These are phyloP conservation scores for Coriaria nepalensis DNA, from an alignment of 306 rosid species.

Conservation along the genomic window DNA sequence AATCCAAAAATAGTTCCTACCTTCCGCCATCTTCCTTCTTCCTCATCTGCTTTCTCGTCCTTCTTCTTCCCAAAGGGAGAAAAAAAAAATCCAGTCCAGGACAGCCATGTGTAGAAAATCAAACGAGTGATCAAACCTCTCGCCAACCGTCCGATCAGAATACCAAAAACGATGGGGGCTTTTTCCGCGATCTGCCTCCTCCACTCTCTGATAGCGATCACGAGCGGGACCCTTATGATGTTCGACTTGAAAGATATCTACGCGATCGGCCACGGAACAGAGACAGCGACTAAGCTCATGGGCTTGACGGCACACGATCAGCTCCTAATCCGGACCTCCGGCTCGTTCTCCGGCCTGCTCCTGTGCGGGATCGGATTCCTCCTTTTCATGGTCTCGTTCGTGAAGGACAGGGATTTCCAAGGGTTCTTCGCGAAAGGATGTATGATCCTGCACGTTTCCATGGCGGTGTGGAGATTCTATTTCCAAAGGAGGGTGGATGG, in stretches of 20 bases:
- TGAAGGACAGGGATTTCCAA: conserved; percentile 68
- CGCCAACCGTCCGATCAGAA: conserved; percentile 13
- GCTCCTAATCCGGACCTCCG: conserved; percentile 83
- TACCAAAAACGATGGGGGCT: conserved; percentile 43
- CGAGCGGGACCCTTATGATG: conserved; percentile 76
- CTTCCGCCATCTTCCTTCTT: neutral
- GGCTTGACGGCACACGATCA: conserved; percentile 94
- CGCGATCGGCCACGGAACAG: conserved; percentile 66
- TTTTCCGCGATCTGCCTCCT: conserved; percentile 69
- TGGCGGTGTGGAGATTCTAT: conserved; percentile 78
- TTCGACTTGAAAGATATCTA: conserved; percentile 84
- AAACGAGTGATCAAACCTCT: neutral
- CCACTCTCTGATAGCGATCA: conserved; percentile 52
- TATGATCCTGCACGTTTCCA: conserved; percentile 48
- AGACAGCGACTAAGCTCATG: conserved; percentile 51
- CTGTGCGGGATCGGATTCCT: conserved; percentile 71
- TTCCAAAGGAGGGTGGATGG: conserved; percentile 80
- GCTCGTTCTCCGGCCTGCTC: conserved; percentile 77
- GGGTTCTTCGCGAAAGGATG: conserved; percentile 76
- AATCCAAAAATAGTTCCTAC: neutral
- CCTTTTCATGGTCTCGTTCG: conserved; percentile 80
- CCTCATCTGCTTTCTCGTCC: neutral
- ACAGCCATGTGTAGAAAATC: conserved; percentile 3
- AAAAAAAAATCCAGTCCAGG: conserved; percentile 3
- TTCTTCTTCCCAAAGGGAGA: neutral